phyloP scores from a whole-genome alignment of 495 filamentous ascomycete genomes.

The Lepraria neglecta region DNA sequence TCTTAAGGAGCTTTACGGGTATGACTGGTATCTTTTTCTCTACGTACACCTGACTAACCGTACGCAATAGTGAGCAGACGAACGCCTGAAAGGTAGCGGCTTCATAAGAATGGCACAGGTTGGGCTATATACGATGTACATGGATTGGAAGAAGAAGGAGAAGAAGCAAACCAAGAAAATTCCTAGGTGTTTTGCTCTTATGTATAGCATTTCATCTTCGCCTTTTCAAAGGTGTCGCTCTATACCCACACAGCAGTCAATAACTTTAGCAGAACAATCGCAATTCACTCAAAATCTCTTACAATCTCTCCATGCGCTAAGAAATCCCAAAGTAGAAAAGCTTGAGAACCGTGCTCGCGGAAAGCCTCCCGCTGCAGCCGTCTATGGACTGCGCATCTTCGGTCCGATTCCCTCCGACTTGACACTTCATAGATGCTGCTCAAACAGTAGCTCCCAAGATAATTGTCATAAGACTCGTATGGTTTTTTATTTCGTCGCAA shows the following conservation, averaged over 20 bases:
- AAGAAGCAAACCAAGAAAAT: not conserved
- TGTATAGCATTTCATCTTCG: not conserved
- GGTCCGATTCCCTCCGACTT: too few relatives aligned
- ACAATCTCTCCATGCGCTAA: not conserved
- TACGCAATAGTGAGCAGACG: conserved; percentile 32
- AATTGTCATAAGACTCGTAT: not conserved
- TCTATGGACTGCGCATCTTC: too few relatives aligned
- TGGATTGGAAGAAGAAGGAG: not conserved
- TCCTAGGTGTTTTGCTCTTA: not conserved
- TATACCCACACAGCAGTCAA: not conserved
- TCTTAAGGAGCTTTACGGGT: conserved; percentile 44
- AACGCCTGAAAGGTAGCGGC: conserved; percentile 26
- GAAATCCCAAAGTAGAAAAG: conserved; percentile 5
- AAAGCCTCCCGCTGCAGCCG: not conserved
- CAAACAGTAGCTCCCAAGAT: too few relatives aligned
- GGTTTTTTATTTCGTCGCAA: not conserved
- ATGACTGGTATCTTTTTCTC: not conserved
- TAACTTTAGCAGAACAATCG: not conserved
- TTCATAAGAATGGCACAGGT: not conserved
- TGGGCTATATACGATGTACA: too few relatives aligned
- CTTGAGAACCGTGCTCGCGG: conserved; percentile 8
- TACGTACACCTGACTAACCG: not conserved
- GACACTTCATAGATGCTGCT: too few relatives aligned
- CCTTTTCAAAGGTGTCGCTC: not conserved
- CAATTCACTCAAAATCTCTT: not conserved